Evolutionary conservation across 1,284 basidiomycete genomes (phyloP), one percentile per base, ranked within the genome.

Genomic region (Tetrapyrgos nigripes): DNA sequence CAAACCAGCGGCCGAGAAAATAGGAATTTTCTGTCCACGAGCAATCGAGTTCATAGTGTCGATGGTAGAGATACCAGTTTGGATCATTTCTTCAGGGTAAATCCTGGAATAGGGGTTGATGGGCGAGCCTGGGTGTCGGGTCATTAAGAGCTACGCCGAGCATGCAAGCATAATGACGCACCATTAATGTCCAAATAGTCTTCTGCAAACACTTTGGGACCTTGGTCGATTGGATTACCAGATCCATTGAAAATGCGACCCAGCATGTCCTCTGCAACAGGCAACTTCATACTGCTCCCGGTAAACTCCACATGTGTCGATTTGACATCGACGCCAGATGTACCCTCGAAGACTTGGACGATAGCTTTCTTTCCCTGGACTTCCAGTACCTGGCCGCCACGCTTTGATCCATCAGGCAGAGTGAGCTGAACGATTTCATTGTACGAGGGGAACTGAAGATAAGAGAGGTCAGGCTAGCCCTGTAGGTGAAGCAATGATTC

Each of bases 51-150:
- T 97, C 96, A 98, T 98, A 52, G 89, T 90, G 77, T 98, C 96
- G 73, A 98, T 98, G 31, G 97, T 99, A 40, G 97, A 98, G 73
- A 99, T 99, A 81, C 97, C 97, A 21, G 97, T 99, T 78, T 99
- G 97, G 67, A 99, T 99, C 97, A 99, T 99, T 81, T 99, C 97
- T 78, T 99, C 97, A 63, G 97, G 97, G 80, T 99, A 99, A 79
- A 98, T 98, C 74, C 97, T 96, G 62, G 95, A 96, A 81, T 92
- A 99, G 17, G 97, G 97, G 80, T 99, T 99, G 81, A 99, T 99
- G 51, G 97, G 97, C 5, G 96, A 97, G 62, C 96, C 95, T 97
- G 67, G 45, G 65, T 59, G 45, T 60, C 47, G 61, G 59, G 45
- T 53, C n/a, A 47, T n/a, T 33, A 21, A 50, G 8, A 31, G 28